Base-by-base conservation (phyloP, 345 rosid species). In the Populus tremula region DNA sequence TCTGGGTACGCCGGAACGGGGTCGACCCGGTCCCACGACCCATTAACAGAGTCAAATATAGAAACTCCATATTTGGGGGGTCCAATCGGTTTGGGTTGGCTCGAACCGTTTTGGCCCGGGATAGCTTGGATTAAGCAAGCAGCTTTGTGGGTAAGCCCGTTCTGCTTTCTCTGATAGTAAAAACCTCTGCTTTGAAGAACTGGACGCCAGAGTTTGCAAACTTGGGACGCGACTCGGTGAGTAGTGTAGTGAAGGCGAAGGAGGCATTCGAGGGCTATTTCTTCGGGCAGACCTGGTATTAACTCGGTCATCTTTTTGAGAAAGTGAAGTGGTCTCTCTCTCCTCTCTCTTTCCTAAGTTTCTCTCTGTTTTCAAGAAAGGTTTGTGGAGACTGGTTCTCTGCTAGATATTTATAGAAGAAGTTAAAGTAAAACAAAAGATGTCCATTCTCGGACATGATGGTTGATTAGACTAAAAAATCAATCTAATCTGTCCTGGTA, bases 91-190 rank as follows among this genome's bases (percentile, higher is more conserved):
- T 86, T 85, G 31, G 65, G 56, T 6, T 73, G 78, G 23, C 45
- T 77, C 1, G 77, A 68, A 3, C 17, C 43, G 47, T 62, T 25
- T 39, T 33, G 75, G 3, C 14, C 61, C 6, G 35, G 78, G 0
- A 80, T 25, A 21, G 89, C 81, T 56, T 91, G 96, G 67, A 88
- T 80, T 20, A 91, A 79, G 79, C 93, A 91, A 69, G 90, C 92
- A 3, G 85, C 79, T 82, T 79, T 70, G 70, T 81, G 87, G 85
- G 88, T 86, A 67, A 68, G 78, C 4, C 88, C 87, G 29, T 64
- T 65, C 23, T 61, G 63, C 71, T 73, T 88, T n/a, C 93, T 73
- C 47, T 85, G 89, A 72, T 76, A 71, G 75, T 88, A 87, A 54
- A 88, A 88, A 25, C 82, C 86, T 38, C 41, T 68, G 82, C 92